Base-by-base conservation (phyloP, 2,329 filamentous ascomycete genomes). In the Arachnopeziza araneosa region DNA sequence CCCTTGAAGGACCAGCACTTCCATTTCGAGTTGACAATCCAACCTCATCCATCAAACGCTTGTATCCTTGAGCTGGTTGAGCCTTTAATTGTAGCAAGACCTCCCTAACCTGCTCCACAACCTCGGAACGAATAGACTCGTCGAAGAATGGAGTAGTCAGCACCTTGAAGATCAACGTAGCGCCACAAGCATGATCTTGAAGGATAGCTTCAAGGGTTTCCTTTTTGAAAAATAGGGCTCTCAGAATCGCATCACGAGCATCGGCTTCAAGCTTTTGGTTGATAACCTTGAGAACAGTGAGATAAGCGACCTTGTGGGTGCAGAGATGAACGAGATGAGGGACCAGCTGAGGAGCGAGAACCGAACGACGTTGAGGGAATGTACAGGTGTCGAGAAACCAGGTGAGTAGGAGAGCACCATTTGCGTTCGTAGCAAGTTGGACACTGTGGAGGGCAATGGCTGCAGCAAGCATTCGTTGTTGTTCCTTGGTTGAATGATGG, bases 371-470 rank as follows among this genome's bases (percentile, higher is more conserved):
- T 67, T 89, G 86, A 44, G 93, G 92, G 79, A 98, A 96, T 17
- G 90, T 97, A 81, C 95, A 99, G 1, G 95, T 98, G 72, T 99
- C 95, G 58, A 99, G 80, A 81, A 98, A 96, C 95, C 95, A 99
- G 12, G 95, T 99, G 66, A 99, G 78, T 23, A 99, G 81, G 54
- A 99, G 79, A 50, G 95, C 95, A 32, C 95, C 95, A 69, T 99
- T 99, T 54, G 93, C 89, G 72, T 97, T 98, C 55, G 93, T 97
- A 10, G 95, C 93, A 63, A 99, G 83, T 76, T 97, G 93, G 24
- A 97, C 93, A 70, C 93, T 96, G 78, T 98, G 92, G 50, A 98
- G 81, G n/a, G 93, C 91, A 75, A 99, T 97, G 8, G 91, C 88
- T 58, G 93, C 92, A 19, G 95, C 95, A 67, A 99, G 84, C 85